phyloP scores from a whole-genome alignment of 495 filamentous ascomycete species.

The Trichoderma gamsii region DNA sequence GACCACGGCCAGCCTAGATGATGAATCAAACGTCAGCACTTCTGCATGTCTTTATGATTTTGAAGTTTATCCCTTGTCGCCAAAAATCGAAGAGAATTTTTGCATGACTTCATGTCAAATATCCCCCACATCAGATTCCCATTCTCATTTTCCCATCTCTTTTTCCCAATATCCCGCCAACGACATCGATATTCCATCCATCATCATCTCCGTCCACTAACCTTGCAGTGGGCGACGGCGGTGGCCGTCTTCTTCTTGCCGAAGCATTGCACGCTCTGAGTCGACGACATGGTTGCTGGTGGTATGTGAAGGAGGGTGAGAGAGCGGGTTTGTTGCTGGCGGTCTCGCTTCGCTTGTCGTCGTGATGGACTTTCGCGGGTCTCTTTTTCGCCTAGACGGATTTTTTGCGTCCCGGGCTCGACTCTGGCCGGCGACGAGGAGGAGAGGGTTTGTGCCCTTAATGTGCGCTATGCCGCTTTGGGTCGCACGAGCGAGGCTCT shows the following conservation, averaged over 20 bases:
- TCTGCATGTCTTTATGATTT: not conserved
- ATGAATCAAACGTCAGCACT: slow-evolving; percentile 16
- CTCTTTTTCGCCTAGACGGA: slow-evolving; percentile 12
- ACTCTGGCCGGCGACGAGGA: slow-evolving; percentile 17
- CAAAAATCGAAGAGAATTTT: not conserved
- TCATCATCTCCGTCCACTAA: slow-evolving; percentile 36
- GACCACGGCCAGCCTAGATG: slow-evolving; percentile 76
- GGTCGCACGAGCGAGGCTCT: slow-evolving; percentile 17
- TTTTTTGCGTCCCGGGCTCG: slow-evolving; percentile 6
- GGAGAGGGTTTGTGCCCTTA: slow-evolving; percentile 29
- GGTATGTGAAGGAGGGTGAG: slow-evolving; percentile 12
- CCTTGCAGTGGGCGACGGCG: slow-evolving; percentile 92
- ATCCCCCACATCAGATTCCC: not conserved
- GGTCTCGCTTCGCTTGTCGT: slow-evolving; percentile 15
- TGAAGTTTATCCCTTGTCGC: not conserved
- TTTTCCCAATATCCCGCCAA: not conserved
- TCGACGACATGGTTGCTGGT: slow-evolving; percentile 58
- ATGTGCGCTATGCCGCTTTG: slow-evolving; percentile 23
- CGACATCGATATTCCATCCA: not conserved
- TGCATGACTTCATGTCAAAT: not conserved
- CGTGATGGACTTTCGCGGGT: slow-evolving; percentile 13
- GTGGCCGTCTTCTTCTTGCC: slow-evolving; percentile 85
- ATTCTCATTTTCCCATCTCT: not conserved
- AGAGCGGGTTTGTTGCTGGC: not conserved
- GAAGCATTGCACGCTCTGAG: slow-evolving; percentile 89